Base-by-base conservation (phyloP, 352 stramenopile species). In the Pythium phragmiticola region DNA sequence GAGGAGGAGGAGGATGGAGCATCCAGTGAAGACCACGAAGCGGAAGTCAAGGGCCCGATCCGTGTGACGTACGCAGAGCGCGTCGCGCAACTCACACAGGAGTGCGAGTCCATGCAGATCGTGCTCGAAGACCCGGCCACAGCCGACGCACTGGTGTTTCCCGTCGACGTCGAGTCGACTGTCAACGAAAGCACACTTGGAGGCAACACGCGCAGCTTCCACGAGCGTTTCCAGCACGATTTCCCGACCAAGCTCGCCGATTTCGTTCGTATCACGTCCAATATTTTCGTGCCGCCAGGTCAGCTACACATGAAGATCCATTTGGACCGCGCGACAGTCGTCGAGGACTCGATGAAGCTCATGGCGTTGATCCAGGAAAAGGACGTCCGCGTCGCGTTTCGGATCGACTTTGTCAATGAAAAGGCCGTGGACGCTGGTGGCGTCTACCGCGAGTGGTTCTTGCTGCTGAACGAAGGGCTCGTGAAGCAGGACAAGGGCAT, bases 371-470 rank as follows among this genome's bases (percentile, higher is more conserved):
- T 55, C 48, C 45, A 69, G 17, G 17, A 72, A 53, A 63, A 64
- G 23, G 60, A 67, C 26, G 59, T 72, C 6, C 68, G 61, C 30
- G 59, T 64, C 7, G 66, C 60, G 19, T 66, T 75, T 37, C 63
- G 75, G 19, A 68, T 83, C 43, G 65, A 84, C 50, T 87, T 87
- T 65, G 41, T 78, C 28, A 69, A 77, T 52, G 79, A 86, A 45
- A 60, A 65, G 8, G 77, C 61, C 16, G 49, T 83, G 11, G 77
- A 87, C 63, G 80, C 78, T 4, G 80, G 80, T 12, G 79, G 73
- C 16, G 52, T 89, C 11, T 73, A 85, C 57, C 65, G 80, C 2
- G 80, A 87, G 63, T 89, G 80, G 80, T 87, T 86, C 62, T 42
- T 69, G 33, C 66, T 87, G 36, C 57, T 84, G 26, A 70, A 62